A percentile compares a stretch with the other conserved stretches of the same genome.
Evolutionary conservation across 2,329 filamentous ascomycete species (phyloP).

Genomic region (Sclerotinia minor): DNA sequence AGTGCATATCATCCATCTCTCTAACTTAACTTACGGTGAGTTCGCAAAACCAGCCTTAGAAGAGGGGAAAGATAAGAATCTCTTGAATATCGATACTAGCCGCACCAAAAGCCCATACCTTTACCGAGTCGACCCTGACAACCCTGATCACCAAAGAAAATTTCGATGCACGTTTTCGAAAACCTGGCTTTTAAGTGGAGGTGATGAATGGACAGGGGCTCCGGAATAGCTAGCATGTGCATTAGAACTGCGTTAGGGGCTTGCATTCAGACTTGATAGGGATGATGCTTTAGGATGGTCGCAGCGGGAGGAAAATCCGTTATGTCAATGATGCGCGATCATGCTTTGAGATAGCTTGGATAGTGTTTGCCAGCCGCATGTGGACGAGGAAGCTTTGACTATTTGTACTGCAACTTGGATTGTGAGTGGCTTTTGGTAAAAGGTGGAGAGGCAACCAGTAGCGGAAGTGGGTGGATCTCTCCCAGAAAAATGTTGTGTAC

Average conservation of each 20-base stretch:
- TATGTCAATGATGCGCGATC: not conserved
- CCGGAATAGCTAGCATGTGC: not conserved
- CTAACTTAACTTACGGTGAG: not conserved
- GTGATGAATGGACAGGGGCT: not conserved
- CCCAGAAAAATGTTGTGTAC: not conserved
- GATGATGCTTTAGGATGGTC: not conserved
- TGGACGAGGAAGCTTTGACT: not conserved
- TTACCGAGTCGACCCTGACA: not conserved
- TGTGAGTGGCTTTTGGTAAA: not conserved
- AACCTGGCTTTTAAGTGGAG: slow-evolving; percentile 3
- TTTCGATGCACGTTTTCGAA: not conserved
- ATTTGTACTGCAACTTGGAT: not conserved
- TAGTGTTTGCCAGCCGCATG: not conserved
- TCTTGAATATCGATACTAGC: slow-evolving; percentile 5
- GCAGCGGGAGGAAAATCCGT: slow-evolving; percentile 7
- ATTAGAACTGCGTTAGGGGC: too few relatives aligned
- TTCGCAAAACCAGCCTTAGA: not conserved
- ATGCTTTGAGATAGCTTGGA: not conserved
- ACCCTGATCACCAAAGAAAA: not conserved
- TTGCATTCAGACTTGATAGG: not conserved
- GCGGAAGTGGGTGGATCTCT: not conserved
- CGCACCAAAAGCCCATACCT: not conserved
- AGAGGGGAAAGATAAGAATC: not conserved
- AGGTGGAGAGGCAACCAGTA: not conserved
- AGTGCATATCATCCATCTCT: not conserved